Evolutionary conservation across 257 asterid genomes (phyloP), one percentile per base, ranked within the genome.

Genomic region (Solanum medicagineum): DNA sequence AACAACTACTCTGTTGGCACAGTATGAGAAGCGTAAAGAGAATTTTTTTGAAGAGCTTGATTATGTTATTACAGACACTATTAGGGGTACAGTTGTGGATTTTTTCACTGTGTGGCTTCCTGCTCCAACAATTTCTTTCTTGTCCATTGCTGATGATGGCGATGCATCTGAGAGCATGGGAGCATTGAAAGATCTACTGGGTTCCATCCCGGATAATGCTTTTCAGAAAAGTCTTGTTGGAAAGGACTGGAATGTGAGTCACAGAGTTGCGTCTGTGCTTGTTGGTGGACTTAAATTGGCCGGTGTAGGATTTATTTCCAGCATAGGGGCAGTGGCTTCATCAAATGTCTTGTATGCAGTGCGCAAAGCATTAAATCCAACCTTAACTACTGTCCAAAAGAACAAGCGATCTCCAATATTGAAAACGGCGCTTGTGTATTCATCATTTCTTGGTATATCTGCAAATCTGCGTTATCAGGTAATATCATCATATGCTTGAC

Each of bases 71-170:
- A 96, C 99, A 6, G 99, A 96, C 74, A 89, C 97, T 11, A 59
- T 90, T 81, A 90, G 99, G 85, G 99, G 98, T 70, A 79, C 88
- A 70, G 97, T 96, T 57, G 99, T 96, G 15, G 99, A 96, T 86
- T 95, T 96, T 88, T 96, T 95, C 87, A 96, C 99, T 8, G 99
- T 95, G 73, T 96, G 99, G 99, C 97, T 96, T 88, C 99, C 98
- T 20, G 99, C 98, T 40, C 99, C 99, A 82, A 96, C 98, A 1
- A 54, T 93, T 56, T 92, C 99, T 19, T 96, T 96, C 91, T 93
- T 94, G 49, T 87, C 95, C 15, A 85, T 86, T 29, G 88, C 89
- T 80, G 88, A 87, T 87, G 92, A 89, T 69, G 84, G 89, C 63
- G 81, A 87, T 85, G 84, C 89, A 40, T 84, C 97, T 26, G 95